Evolutionary conservation across 2,329 filamentous ascomycete genomes (phyloP).

Genomic region (Fonsecaea pedrosoi): DNA sequence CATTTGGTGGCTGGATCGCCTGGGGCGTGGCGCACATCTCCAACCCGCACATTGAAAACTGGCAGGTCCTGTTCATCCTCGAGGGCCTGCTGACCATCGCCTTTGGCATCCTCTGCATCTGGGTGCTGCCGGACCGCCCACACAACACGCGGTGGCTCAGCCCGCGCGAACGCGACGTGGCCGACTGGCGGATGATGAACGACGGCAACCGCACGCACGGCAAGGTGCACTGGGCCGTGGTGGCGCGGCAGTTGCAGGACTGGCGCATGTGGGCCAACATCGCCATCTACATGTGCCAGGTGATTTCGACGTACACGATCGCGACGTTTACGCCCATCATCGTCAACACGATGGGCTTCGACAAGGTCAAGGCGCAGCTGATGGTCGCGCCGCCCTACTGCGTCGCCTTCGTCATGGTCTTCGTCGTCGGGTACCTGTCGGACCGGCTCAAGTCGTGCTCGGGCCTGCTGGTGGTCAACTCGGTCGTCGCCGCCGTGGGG

Average conservation of each 20-base stretch:
- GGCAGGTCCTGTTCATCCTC: conserved; percentile 51
- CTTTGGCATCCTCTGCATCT: conserved; percentile 48
- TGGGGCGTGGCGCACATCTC: conserved; percentile 57
- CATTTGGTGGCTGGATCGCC: conserved; percentile 48
- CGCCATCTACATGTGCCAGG: conserved; percentile 30
- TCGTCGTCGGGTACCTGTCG: conserved; percentile 28
- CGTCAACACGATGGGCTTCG: conserved; percentile 50
- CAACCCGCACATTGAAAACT: conserved; percentile 49
- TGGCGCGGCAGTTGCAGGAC: conserved; percentile 21
- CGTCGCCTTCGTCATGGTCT: conserved; percentile 29
- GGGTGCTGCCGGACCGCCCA: conserved; percentile 49
- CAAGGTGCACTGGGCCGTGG: conserved; percentile 25
- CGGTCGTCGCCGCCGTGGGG: conserved; percentile 21
- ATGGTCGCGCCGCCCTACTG: conserved; percentile 30
- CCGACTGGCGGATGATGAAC: conserved; percentile 29
- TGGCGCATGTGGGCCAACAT: conserved; percentile 30
- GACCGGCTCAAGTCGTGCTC: conserved; percentile 28
- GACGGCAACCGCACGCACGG: conserved; percentile 32
- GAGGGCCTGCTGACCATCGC: conserved; percentile 46
- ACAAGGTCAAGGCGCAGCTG: conserved; percentile 52
- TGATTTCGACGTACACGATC: conserved; percentile 29
- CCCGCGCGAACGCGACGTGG: conserved; percentile 27
- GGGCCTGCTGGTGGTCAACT: conserved; percentile 29
- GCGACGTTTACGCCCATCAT: conserved; percentile 30
- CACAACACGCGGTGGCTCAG: conserved; percentile 45